A percentile compares a stretch with the other conserved stretches of the same genome.
Conservation (phyloP, 257 asterid species). For the Parsonsia alboflavescens region DNA sequence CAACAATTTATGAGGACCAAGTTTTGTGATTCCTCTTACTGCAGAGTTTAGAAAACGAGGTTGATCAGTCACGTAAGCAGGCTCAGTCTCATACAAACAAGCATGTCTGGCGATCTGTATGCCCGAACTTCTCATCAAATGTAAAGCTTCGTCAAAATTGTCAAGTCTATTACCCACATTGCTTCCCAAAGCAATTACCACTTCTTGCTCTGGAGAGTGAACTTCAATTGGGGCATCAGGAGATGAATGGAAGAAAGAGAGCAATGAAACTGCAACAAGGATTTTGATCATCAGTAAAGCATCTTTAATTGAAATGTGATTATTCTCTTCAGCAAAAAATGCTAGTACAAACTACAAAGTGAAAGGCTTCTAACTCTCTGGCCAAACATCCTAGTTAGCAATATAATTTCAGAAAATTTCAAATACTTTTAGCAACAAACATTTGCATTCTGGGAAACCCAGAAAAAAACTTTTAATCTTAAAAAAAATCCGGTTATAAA, state of each 20-base stretch:
- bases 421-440: neutral
- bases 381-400: neutral
- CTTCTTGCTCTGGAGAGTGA: conserved; percentile 69
- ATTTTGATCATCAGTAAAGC: conserved; percentile 5
- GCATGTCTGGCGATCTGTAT: conserved; percentile 63
- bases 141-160: conserved; percentile 78
- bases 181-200: conserved; percentile 84
- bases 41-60: conserved; percentile 91
- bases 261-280: conserved; percentile 31
- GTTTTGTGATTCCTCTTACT: conserved; percentile 70
- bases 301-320: neutral
- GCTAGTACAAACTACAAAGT: neutral
- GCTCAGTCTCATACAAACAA: conserved; percentile 80
- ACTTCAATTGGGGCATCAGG: conserved; percentile 54
- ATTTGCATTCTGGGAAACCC: neutral
- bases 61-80: conserved; percentile 90
- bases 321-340: neutral
- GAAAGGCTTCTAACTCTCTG: conserved; percentile 5
- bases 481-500: neutral
- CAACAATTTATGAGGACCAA: conserved; percentile 60
- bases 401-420: neutral
- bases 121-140: conserved; percentile 70
- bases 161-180: conserved; percentile 75
- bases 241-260: conserved; percentile 36
- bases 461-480: neutral